Base-by-base conservation (phyloP, 2,329 filamentous ascomycete species). In the Grosmannia clavigera region DNA sequence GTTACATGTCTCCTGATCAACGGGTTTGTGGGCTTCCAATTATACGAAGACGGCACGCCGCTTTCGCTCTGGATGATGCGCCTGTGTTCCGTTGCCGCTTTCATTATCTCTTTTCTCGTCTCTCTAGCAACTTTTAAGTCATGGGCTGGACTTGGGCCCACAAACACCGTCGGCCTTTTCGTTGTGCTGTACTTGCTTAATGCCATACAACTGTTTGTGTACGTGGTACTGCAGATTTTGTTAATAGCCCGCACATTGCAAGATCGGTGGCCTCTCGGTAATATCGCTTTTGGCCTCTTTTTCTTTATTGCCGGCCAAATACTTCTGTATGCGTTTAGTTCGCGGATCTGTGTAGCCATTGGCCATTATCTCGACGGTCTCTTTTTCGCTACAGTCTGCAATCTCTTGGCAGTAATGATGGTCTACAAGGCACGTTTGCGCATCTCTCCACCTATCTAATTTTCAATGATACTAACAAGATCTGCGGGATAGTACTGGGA, bases 351-450 rank as follows among this genome's bases (percentile, higher is more conserved):
- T 76, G 81, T 86, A 58, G 82, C 83, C 55, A 84, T 92, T 48
- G 85, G 90, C 73, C 94, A 99, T 73, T 99, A 97, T 70, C 75
- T 99, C 56, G 94, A 99, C 69, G 92, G 92, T 0, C 75, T 97
- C 55, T 95, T 97, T 76, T 92, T 99, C 69, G 90, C 91, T 5
- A 96, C 92, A 0, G 85, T 92, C 60, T 94, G 91, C 77, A 99
- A 99, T 70, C 75, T 99, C 53, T 78, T 99, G 52, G 90, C 86
- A 14, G 92, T 99, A 63, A 99, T 99, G 94, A 99, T 97, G 94
- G 86, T 99, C 46, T 99, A 99, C 81, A 99, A 99, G 87, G 90
- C 81, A 74, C 58, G 74, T 67, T 25, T 46, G 60, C 19, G n/a
- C 57, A 50, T 40, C 50, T 52, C 9, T 3, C 12, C 4, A 10